Percentiles rank a stretch among this genome's conserved stretches.
phyloP scores from a whole-genome alignment of 2,329 filamentous ascomycete genomes.

The Fusarium gaditjirri region DNA sequence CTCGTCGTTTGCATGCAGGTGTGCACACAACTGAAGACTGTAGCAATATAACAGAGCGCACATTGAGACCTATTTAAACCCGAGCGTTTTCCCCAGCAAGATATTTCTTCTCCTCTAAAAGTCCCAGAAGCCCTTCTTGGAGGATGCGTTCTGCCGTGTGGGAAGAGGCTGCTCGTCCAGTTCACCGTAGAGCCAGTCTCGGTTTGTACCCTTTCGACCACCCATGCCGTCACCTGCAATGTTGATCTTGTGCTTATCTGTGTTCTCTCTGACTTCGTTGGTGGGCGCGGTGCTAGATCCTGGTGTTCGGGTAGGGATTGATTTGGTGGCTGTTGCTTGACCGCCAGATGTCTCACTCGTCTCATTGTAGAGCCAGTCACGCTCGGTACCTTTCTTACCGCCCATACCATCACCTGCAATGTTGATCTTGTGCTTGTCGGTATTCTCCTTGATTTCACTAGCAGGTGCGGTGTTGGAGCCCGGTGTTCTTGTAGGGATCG shows the following conservation, averaged over 20 bases:
- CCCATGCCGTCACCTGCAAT: constrained; percentile 74
- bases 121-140: constrained; percentile 60
- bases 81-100: constrained; percentile 3
- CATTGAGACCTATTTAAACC: neutral
- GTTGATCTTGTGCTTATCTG: constrained; percentile 46
- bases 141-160: constrained; percentile 49
- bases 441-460: constrained; percentile 23
- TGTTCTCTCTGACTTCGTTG: constrained; percentile 23
- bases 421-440: constrained; percentile 47
- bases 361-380: constrained; percentile 67
- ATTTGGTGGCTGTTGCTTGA: constrained; percentile 29
- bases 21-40: neutral
- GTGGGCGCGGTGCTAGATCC: constrained; percentile 9
- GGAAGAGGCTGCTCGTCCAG: constrained; percentile 54
- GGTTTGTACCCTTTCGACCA: constrained; percentile 63
- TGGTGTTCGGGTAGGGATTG: constrained; percentile 51
- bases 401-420: constrained; percentile 74
- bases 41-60: neutral
- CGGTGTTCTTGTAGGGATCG: constrained; percentile 51
- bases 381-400: constrained; percentile 63
- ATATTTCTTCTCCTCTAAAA: constrained; percentile 48
- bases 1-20: constrained; percentile 9
- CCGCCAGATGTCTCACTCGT: constrained; percentile 49
- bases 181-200: constrained; percentile 66
- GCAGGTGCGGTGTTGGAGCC: constrained; percentile 8